Percentiles rank a stretch among this genome's conserved stretches.
Evolutionary conservation across 257 asterid species (phyloP).

Genomic region (Orobanche coerulescens): DNA sequence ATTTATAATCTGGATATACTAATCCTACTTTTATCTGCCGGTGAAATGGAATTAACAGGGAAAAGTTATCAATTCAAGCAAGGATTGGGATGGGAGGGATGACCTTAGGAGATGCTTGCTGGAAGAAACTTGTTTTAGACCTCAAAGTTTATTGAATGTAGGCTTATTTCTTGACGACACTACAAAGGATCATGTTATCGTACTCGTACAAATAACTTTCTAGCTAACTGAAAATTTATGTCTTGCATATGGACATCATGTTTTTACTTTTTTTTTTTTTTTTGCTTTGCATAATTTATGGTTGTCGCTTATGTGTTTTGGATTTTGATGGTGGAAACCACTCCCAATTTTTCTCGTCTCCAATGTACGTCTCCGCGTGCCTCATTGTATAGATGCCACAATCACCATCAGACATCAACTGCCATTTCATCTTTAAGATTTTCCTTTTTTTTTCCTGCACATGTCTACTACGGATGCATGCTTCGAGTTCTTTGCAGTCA

Average conservation of each 20-base stretch:
- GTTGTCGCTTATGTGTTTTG: too few species aligned
- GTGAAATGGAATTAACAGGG: constrained; percentile 20
- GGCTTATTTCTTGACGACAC: constrained; percentile 16
- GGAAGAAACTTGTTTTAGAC: constrained; percentile 17
- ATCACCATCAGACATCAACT: too few species aligned
- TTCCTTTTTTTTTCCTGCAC: too few species aligned
- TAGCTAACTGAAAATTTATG: neutral
- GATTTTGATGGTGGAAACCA: too few species aligned
- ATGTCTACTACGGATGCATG: too few species aligned
- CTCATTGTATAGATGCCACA: too few species aligned
- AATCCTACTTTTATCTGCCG: constrained; percentile 3
- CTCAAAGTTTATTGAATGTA: constrained; percentile 11
- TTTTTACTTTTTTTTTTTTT: neutral
- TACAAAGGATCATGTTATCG: constrained; percentile 11
- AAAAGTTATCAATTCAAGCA: constrained; percentile 3
- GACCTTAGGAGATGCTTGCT: constrained; percentile 21
- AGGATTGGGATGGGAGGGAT: constrained; percentile 20
- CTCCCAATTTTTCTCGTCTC: too few species aligned
- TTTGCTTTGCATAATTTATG: neutral
- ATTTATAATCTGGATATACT: neutral
- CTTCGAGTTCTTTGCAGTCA: too few species aligned
- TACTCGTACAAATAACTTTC: constrained; percentile 17
- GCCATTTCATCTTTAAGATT: too few species aligned
- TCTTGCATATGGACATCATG: constrained; percentile 6
- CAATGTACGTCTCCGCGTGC: too few species aligned